Evolutionary conservation across 2,329 filamentous ascomycete species (phyloP).

Genomic region (Teratosphaeria gauchensis): DNA sequence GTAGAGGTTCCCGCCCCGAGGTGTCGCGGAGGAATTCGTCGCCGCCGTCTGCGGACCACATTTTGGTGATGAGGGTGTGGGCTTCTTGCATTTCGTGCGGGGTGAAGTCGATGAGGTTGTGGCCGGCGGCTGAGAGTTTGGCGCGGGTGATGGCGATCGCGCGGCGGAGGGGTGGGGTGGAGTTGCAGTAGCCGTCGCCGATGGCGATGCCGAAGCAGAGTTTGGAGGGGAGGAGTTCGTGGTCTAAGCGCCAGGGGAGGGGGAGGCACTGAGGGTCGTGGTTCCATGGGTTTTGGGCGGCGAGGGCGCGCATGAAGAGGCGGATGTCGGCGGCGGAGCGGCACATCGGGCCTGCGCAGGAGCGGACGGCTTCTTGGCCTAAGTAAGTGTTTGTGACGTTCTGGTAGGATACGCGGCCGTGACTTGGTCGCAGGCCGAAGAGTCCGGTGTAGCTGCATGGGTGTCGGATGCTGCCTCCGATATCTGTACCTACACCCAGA

Average conservation of each 20-base stretch:
- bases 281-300: background rate
- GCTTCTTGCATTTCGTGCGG: conserved; percentile 8
- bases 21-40: conserved; percentile 8
- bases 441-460: background rate
- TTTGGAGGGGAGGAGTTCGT: background rate
- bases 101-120: conserved; percentile 7
- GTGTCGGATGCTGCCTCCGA: conserved; percentile 1
- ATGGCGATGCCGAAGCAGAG: background rate
- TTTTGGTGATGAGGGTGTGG: conserved; percentile 4
- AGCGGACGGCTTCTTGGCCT: background rate
- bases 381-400: background rate
- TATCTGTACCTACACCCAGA: conserved; percentile 12
- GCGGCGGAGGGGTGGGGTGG: background rate
- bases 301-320: background rate
- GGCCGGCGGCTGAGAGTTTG: conserved; percentile 7
- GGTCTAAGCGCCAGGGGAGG: background rate
- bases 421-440: background rate
- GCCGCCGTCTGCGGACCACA: conserved; percentile 9
- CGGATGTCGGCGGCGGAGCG: background rate
- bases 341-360: background rate
- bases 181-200: background rate
- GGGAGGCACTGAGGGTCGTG: background rate
- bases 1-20: conserved; percentile 7
- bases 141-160: background rate
- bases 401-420: background rate